phyloP scores from a whole-genome alignment of 805 yeast species.

The Ogataea pignaliae region DNA sequence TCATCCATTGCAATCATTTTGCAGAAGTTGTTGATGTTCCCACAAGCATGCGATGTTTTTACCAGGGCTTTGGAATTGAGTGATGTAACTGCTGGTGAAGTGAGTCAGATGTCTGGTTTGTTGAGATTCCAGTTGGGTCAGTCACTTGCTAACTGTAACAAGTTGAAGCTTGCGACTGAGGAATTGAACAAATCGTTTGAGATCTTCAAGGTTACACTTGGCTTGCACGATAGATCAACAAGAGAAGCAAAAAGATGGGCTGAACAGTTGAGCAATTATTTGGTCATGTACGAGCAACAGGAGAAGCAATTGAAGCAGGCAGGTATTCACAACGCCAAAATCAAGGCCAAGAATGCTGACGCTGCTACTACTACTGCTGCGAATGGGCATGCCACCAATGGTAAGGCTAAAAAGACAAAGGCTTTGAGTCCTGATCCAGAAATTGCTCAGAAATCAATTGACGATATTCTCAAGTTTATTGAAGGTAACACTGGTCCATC shows the following conservation, averaged over 20 bases:
- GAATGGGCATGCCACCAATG: constrained; percentile 18
- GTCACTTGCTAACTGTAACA: constrained; percentile 46
- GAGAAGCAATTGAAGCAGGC: constrained; percentile 31
- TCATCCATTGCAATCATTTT: constrained; percentile 59
- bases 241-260: constrained; percentile 65
- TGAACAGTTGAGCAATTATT: constrained; percentile 47
- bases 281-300: constrained; percentile 41
- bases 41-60: constrained; percentile 50
- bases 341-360: constrained; percentile 15
- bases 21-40: constrained; percentile 44
- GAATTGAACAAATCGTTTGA: constrained; percentile 53
- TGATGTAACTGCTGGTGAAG: constrained; percentile 47
- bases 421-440: constrained; percentile 42
- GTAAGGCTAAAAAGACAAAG: constrained; percentile 28
- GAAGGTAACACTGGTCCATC: constrained; percentile 44
- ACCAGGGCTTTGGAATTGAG: constrained; percentile 50
- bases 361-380: constrained; percentile 5
- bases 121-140: constrained; percentile 68
- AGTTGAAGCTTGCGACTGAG: constrained; percentile 52
- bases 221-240: constrained; percentile 64
- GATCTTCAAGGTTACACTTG: constrained; percentile 53
- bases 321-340: constrained; percentile 18
- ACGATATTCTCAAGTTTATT: constrained; percentile 67
- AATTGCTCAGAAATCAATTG: constrained; percentile 61
- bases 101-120: constrained; percentile 58